A percentile compares a stretch with the other conserved stretches of the same genome.
These are phyloP conservation scores for Alternaria brassicae DNA, from an alignment of 2,329 filamentous ascomycete genomes.

Conservation along the genomic window DNA sequence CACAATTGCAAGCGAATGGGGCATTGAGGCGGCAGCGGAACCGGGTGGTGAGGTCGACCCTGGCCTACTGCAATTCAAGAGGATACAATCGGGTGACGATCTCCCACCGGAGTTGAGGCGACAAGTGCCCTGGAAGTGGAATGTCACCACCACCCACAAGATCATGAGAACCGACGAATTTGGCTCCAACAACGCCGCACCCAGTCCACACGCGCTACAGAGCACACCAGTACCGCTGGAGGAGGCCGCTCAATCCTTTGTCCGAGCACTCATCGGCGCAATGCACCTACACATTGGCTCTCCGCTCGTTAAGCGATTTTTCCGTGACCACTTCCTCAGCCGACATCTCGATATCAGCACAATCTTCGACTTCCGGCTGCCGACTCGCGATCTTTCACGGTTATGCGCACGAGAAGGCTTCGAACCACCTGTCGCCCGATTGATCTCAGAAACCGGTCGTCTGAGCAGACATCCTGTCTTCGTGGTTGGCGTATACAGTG, in stretches of 20 bases:
- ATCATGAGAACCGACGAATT: slow-evolving; percentile 86
- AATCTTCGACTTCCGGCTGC: slow-evolving; percentile 84
- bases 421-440: slow-evolving; percentile 81
- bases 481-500: slow-evolving; percentile 92
- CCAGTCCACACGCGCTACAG: slow-evolving; percentile 32
- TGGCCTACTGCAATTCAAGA: slow-evolving; percentile 81
- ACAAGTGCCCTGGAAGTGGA: slow-evolving; percentile 47
- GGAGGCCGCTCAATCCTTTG: slow-evolving; percentile 75
- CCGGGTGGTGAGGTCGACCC: slow-evolving; percentile 93
- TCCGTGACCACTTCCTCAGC: slow-evolving; percentile 81
- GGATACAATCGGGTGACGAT: slow-evolving; percentile 46
- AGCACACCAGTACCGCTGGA: slow-evolving; percentile 53
- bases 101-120: slow-evolving; percentile 34
- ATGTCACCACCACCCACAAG: slow-evolving; percentile 64
- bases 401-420: slow-evolving; percentile 91
- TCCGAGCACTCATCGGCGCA: slow-evolving; percentile 82
- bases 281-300: slow-evolving; percentile 86
- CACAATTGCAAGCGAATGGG: slow-evolving; percentile 83
- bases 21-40: slow-evolving; percentile 83
- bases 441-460: slow-evolving; percentile 90
- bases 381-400: slow-evolving; percentile 80
- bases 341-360: slow-evolving; percentile 76
- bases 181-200: slow-evolving; percentile 65
- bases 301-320: slow-evolving; percentile 79
- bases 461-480: slow-evolving; percentile 85